Percentiles rank a stretch among this genome's conserved stretches.
These are phyloP conservation scores for Globisporangium nodosum DNA, from an alignment of 352 stramenopile genomes.

Conservation along the genomic window DNA sequence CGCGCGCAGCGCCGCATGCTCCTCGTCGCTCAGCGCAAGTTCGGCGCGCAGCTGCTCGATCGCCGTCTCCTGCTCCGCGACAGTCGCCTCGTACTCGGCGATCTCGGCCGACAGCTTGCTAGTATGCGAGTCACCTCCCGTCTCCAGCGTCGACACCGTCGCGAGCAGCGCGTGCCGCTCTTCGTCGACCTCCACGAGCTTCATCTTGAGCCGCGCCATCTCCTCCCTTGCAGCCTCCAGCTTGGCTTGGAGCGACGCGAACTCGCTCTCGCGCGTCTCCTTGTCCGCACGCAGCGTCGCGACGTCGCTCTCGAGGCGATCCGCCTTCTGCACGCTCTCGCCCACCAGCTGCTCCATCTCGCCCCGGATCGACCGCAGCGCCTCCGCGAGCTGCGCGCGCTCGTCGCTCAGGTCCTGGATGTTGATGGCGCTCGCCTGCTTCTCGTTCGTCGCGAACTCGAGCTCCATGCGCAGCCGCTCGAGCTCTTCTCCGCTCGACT, in stretches of 20 bases:
- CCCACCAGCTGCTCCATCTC: constrained; percentile 32
- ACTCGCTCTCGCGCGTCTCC: constrained; percentile 20
- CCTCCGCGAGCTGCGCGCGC: constrained; percentile 14
- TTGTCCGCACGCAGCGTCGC: constrained; percentile 35
- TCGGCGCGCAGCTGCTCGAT: constrained; percentile 13
- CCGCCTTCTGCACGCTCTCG: constrained; percentile 28
- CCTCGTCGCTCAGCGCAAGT: constrained; percentile 7
- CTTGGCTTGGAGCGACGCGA: constrained; percentile 23
- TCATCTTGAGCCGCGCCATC: constrained; percentile 19
- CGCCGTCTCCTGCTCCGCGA: constrained; percentile 10
- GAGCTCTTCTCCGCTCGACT: constrained; percentile 14
- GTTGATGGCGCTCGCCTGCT: constrained; percentile 26
- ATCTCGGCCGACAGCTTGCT: constrained; percentile 8
- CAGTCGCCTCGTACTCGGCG: constrained; percentile 12
- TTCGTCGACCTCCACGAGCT: constrained; percentile 17
- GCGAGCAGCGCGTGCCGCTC: constrained; percentile 15
- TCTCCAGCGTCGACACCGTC: constrained; percentile 2
- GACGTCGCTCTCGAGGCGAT: constrained; percentile 31
- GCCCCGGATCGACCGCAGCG: constrained; percentile 12
- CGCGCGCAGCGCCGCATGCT: constrained; percentile 9
- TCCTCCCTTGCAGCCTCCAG: constrained; percentile 25
- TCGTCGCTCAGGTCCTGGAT: constrained; percentile 30
- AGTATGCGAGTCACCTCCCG: neutral
- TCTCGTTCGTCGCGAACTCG: constrained; percentile 26
- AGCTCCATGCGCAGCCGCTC: constrained; percentile 23